Evolutionary conservation across 306 rosid genomes (phyloP), one percentile per base, ranked within the genome.

Genomic region (Trifolium pratense): DNA sequence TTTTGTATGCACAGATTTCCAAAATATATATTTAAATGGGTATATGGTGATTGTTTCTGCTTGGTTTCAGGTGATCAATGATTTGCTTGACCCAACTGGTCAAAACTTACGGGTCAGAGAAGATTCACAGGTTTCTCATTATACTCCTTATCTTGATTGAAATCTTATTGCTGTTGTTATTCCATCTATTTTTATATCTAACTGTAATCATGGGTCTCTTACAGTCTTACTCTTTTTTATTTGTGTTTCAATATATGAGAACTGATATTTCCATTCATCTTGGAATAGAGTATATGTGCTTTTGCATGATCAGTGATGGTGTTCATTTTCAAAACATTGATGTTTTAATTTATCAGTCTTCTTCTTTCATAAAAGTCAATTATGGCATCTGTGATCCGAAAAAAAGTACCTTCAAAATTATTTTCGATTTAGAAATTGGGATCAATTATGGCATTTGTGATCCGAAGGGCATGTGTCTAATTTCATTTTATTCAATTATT

Each of bases 21-120:
- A 55, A 42, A 62, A 21, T 51, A 66, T 66, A 26, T 72, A 16
- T 70, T 36, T 66, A 78, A 80, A 58, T 59, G 7, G 68, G n/a
- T 18, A 15, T 25, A 5, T 61, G 40, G 32, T 76, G 81, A 71
- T 68, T 72, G 29, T 74, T 80, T 82, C 57, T 75, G 71, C 81
- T 79, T 88, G 76, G 68, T 83, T 71, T 78, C 89, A 95, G 99
- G 97, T 95, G 86, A 95, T 95, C 84, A 95, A 95, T 69, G 99
- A 95, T 83, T 88, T 95, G 89, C 95, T 95, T 76, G 97, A 95
- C 76, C 99, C 99, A 84, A 95, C 99, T 14, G 97, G 97, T 76
- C 97, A 92, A 84, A 95, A 95, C 81, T 86, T 95, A 84, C 97
- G 97, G 31, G 97, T 95, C 71, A 83, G 99, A 77, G 99, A 95